A percentile compares a stretch with the other conserved stretches of the same genome.
Evolutionary conservation across 345 rosid genomes (phyloP).

Genomic region (Gossypium raimondii): DNA sequence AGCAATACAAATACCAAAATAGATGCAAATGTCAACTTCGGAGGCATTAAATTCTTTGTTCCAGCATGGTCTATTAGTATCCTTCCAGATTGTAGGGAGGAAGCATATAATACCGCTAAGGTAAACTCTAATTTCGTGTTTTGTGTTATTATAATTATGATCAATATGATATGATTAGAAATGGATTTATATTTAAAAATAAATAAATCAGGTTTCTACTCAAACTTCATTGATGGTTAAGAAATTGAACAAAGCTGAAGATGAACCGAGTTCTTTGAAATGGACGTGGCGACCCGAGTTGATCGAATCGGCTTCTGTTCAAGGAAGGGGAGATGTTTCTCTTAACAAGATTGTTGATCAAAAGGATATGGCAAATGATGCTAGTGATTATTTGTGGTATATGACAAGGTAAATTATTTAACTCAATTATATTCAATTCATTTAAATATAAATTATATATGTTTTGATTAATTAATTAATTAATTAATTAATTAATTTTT

Average conservation of each 20-base stretch:
- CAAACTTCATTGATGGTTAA: conserved; percentile 49
- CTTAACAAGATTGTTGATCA: conserved; percentile 44
- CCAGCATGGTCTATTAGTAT: conserved; percentile 25
- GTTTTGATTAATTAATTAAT: neutral
- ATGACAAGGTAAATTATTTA: neutral
- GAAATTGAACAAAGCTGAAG: conserved; percentile 19
- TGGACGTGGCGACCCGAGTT: conserved; percentile 68
- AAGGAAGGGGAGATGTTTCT: conserved; percentile 34
- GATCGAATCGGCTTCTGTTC: conserved; percentile 17
- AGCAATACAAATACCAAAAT: conserved; percentile 34
- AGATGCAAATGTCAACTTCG: conserved; percentile 43
- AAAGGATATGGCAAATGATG: conserved; percentile 19
- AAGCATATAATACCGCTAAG: conserved; percentile 64
- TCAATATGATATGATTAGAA: neutral
- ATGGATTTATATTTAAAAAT: neutral
- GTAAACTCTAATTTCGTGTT: conserved; percentile 4
- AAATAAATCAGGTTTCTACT: conserved; percentile 32
- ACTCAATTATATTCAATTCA: too few relatives aligned
- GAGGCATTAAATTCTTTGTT: conserved; percentile 29
- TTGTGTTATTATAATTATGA: neutral
- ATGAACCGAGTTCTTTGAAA: conserved; percentile 28
- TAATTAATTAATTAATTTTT: neutral
- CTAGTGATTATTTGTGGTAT: too few relatives aligned
- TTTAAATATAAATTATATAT: neutral
- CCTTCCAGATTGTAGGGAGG: conserved; percentile 28